phyloP scores from a whole-genome alignment of 2,329 filamentous ascomycete genomes.

The Macrophomina tecta region DNA sequence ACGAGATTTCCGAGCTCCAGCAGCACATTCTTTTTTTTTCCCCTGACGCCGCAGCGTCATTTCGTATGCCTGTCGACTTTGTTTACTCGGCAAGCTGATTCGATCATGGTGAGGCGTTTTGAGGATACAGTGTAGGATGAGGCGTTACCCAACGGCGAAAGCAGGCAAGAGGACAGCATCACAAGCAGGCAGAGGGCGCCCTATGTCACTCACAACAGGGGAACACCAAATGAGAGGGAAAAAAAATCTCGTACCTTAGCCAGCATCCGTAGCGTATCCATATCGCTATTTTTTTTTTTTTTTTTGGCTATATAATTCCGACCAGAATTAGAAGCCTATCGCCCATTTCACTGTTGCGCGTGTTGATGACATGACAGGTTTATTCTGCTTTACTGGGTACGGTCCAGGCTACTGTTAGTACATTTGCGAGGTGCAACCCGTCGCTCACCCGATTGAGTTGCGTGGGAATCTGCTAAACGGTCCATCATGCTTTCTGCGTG shows the following conservation, averaged over 20 bases:
- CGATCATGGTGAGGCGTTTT: slow-evolving; percentile 3
- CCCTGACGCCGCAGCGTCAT: background rate
- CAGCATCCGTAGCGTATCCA: too few species aligned
- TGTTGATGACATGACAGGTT: too few species aligned
- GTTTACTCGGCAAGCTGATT: background rate
- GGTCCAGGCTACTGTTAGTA: too few species aligned
- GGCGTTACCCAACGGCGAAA: slow-evolving; percentile 1
- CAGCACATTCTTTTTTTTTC: background rate
- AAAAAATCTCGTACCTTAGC: background rate
- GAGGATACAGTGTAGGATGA: background rate
- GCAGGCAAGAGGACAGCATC: background rate
- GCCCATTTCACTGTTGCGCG: too few species aligned
- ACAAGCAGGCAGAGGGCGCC: background rate
- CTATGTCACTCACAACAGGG: background rate
- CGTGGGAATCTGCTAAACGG: too few species aligned
- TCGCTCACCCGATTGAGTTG: too few species aligned
- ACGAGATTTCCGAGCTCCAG: background rate
- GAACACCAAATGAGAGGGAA: background rate
- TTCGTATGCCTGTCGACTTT: background rate
- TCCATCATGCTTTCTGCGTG: too few species aligned
- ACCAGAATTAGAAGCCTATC: too few species aligned
- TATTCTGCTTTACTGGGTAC: too few species aligned
- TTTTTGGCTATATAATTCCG: too few species aligned
- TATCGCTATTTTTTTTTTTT: too few species aligned
- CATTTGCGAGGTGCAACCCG: too few species aligned